Percentiles rank a stretch among this genome's conserved stretches.
These are phyloP conservation scores for Euphorbia corollata DNA, from an alignment of 441 rosid species.

Conservation along the genomic window DNA sequence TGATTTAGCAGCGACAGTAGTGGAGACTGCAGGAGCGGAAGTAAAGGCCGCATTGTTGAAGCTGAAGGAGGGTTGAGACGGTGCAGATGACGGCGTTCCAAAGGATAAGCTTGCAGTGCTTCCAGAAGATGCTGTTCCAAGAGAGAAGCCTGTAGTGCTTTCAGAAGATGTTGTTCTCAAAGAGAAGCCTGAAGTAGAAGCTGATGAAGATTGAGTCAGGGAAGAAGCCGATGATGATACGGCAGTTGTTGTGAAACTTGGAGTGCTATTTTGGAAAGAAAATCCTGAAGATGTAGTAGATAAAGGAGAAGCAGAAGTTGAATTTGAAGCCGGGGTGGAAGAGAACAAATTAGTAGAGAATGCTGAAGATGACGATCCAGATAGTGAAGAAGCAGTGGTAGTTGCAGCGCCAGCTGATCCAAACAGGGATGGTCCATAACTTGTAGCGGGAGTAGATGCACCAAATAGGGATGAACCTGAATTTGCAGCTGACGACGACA, in stretches of 20 bases:
- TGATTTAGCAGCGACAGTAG: slow-evolving; percentile 30
- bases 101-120: no score
- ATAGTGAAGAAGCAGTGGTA: slow-evolving; percentile 18
- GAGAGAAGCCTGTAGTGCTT: slow-evolving; percentile 27
- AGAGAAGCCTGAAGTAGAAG: slow-evolving; percentile 29
- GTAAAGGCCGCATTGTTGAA: slow-evolving; percentile 40
- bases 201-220: slow-evolving; percentile 22
- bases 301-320: slow-evolving; percentile 25
- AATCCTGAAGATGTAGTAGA: slow-evolving; percentile 31
- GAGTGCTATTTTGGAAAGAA: slow-evolving; percentile 30
- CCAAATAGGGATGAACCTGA: slow-evolving; percentile 19
- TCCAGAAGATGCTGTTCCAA: slow-evolving; percentile 21
- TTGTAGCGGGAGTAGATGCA: slow-evolving; percentile 22
- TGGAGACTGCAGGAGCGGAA: slow-evolving; percentile 37
- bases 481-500: slow-evolving; percentile 21
- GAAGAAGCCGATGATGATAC: slow-evolving; percentile 30
- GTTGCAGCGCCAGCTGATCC: slow-evolving; percentile 20
- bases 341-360: slow-evolving; percentile 24
- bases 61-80: slow-evolving; percentile 38
- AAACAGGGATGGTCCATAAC: slow-evolving; percentile 19
- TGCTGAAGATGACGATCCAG: slow-evolving; percentile 17
- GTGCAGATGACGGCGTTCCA: slow-evolving; percentile 28
- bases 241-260: slow-evolving; percentile 22
- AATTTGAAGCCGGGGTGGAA: slow-evolving; percentile 18
- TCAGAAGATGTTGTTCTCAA: slow-evolving; percentile 26